Percentiles rank a stretch among this genome's conserved stretches.
Conservation (phyloP, 495 filamentous ascomycete genomes). For the Talaromyces liani region DNA sequence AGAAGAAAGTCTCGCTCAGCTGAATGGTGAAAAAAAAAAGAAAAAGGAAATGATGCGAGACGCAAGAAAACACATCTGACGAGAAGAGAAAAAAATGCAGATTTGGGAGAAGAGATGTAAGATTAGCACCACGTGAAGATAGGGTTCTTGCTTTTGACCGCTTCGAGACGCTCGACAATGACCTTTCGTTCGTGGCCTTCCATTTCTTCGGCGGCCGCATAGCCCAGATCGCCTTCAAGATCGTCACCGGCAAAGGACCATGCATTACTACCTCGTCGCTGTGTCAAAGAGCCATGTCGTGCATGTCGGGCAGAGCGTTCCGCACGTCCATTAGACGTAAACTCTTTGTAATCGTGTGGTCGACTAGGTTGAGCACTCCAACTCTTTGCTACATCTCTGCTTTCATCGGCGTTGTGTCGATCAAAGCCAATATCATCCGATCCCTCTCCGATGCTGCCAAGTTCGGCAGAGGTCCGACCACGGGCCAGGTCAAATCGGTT, state of each 20-base stretch:
- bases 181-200: conserved; percentile 84
- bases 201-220: conserved; percentile 88
- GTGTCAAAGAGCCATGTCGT: conserved; percentile 37
- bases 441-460: conserved; percentile 26
- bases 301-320: conserved; percentile 21
- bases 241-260: conserved; percentile 61
- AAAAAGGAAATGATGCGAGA: not conserved
- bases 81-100: not conserved
- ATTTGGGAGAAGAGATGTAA: not conserved
- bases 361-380: conserved; percentile 33
- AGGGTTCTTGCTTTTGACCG: conserved; percentile 89
- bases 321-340: conserved; percentile 19
- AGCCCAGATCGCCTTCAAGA: conserved; percentile 85
- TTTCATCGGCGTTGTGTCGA: conserved; percentile 18
- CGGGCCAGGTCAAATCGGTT: conserved; percentile 78
- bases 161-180: conserved; percentile 91
- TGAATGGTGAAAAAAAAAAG: not conserved
- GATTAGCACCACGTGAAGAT: conserved; percentile 95
- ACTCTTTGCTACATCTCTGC: conserved; percentile 27
- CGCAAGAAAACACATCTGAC: not conserved
- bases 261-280: conserved; percentile 19
- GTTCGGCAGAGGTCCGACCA: conserved; percentile 40
- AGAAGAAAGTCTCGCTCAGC: not conserved
- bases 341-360: conserved; percentile 12
- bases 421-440: conserved; percentile 26